These are phyloP conservation scores for Talaromyces adpressus DNA, from an alignment of 495 filamentous ascomycete genomes.

Conservation along the genomic window DNA sequence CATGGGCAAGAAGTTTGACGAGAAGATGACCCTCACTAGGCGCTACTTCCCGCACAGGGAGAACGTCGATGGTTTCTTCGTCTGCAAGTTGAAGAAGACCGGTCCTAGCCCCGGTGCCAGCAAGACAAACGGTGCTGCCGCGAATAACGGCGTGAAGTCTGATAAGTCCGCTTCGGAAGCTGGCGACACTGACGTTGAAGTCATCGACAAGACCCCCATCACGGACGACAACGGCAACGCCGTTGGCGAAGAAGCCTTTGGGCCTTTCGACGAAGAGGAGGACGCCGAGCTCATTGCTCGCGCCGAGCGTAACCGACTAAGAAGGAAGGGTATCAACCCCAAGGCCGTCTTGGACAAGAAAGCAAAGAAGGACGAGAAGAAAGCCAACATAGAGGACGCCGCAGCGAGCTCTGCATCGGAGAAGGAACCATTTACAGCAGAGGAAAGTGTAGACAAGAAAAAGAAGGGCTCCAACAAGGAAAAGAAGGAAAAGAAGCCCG, in stretches of 20 bases:
- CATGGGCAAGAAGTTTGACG: conserved; percentile 83
- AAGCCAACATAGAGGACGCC: conserved; percentile 14
- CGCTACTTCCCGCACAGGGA: conserved; percentile 91
- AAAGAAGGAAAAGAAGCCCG: conserved; percentile 22
- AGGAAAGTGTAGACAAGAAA: not conserved
- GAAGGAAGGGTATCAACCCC: conserved; percentile 61
- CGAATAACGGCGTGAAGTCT: conserved; percentile 15
- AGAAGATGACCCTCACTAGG: conserved; percentile 74
- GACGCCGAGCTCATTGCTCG: conserved; percentile 54
- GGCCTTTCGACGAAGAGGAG: conserved; percentile 55
- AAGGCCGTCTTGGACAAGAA: conserved; percentile 44
- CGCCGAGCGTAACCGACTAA: conserved; percentile 48
- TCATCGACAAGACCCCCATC: conserved; percentile 43
- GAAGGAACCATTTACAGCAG: conserved; percentile 11
- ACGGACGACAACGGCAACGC: conserved; percentile 29
- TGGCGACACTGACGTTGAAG: conserved; percentile 17
- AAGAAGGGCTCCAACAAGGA: conserved; percentile 7
- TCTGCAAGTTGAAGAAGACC: conserved; percentile 92
- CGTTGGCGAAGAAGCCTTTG: conserved; percentile 48
- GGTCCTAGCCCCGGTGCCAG: conserved; percentile 60
- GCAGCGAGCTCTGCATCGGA: conserved; percentile 8
- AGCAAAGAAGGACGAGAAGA: conserved; percentile 26
- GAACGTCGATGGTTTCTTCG: conserved; percentile 98
- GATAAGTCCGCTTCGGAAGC: conserved; percentile 16
- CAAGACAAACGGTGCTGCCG: conserved; percentile 27